These are phyloP conservation scores for Staphylotrichum longicolle DNA, from an alignment of 495 filamentous ascomycete genomes.

Conservation along the genomic window DNA sequence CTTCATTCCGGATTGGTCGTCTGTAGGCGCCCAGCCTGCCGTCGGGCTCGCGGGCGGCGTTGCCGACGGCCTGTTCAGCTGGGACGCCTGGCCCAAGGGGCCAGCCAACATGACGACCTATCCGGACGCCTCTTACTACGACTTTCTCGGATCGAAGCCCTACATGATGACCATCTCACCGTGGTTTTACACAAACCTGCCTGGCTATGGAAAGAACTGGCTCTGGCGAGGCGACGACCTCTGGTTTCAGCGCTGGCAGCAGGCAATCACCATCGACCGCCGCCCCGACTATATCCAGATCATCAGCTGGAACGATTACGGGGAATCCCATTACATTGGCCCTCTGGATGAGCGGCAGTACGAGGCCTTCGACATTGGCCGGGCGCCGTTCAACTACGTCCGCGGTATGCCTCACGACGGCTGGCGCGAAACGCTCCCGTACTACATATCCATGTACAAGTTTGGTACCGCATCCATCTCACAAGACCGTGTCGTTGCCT, in stretches of 20 bases:
- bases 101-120: conserved; percentile 51
- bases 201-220: conserved; percentile 66
- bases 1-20: conserved; percentile 35
- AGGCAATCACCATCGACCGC: conserved; percentile 10
- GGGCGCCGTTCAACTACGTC: not conserved
- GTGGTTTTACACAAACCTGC: conserved; percentile 66
- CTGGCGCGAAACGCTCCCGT: not conserved
- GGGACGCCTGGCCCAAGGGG: conserved; percentile 42
- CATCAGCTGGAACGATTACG: conserved; percentile 18
- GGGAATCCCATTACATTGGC: not conserved
- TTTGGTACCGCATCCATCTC: not conserved
- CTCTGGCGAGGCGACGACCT: conserved; percentile 64
- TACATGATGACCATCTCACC: conserved; percentile 57
- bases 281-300: conserved; percentile 17
- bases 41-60: conserved; percentile 17
- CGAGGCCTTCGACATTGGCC: not conserved
- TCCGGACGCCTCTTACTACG: conserved; percentile 25
- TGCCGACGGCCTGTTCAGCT: conserved; percentile 40
- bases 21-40: conserved; percentile 21
- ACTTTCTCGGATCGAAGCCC: conserved; percentile 34
- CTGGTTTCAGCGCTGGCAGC: conserved; percentile 46
- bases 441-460: not conserved
- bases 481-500: no score
- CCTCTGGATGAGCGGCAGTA: no score
- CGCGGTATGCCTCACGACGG: not conserved